Base-by-base conservation (phyloP, 108 stramenopile genomes). In the Thalassiosira profunda region DNA sequence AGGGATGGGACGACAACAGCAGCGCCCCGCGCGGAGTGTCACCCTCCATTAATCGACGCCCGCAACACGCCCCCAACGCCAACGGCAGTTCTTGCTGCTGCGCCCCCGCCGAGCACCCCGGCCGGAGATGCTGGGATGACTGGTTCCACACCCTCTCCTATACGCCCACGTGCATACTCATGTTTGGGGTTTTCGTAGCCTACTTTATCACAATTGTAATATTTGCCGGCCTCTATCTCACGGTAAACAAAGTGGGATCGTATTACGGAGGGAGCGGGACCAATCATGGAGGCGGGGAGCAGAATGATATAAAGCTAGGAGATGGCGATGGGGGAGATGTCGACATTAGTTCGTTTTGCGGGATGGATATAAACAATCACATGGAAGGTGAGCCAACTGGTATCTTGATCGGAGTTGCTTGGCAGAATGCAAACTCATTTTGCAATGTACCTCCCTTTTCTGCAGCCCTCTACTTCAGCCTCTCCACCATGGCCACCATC, bases 401-500 rank as follows among this genome's bases (percentile, higher is more conserved):
- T 24, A n/a, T 58, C 21, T n/a, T 34, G 15, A 41, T 38, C 17
- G 23, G 3, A 36, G 56, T 26, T 17, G 1, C 23, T 57, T 42
- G 8, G 34, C 24, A 25, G 15, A 15, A 5, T 23, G 36, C 8
- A 37, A 37, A 37, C 40, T 18, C 44, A 33, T 33, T 20, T 20
- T 47, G 80, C 31, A 12, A 57, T n/a, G 41, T 80, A 25, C 9
- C 45, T 21, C 69, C 23, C 29, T 21, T 41, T 17, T 28, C 67
- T 41, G 44, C 10, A 83, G 93, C 87, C 43, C 83, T 84, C 40
- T 88, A 96, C 58, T 98, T 99, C 53, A 83, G 80, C 4, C 82
- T 98, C 2, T 92, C 91, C 23, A 96, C 95, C 37, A 97, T 97
- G 92, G 90, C 96, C 14, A 93, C 96, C 8, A 94, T 98, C 55